Evolutionary conservation across 2,329 filamentous ascomycete genomes (phyloP).

Genomic region (Scedosporium aurantiacum): DNA sequence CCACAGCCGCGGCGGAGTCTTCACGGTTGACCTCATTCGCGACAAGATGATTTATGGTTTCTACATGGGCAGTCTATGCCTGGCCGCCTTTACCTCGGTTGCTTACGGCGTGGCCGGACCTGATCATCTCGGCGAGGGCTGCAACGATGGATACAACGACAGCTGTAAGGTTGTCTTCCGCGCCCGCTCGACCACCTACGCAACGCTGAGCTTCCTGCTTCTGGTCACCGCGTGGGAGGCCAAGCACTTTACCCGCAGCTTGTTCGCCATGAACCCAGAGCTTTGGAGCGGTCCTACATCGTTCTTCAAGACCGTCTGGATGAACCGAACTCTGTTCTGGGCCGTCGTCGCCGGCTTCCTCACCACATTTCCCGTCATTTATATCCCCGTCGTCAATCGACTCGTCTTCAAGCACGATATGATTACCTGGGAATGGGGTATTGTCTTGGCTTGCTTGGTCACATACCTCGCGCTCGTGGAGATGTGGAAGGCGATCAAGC

Average conservation of each 20-base stretch:
- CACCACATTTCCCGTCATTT: conserved; percentile 51
- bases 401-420: conserved; percentile 58
- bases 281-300: conserved; percentile 36
- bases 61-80: conserved; percentile 51
- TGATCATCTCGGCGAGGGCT: conserved; percentile 35
- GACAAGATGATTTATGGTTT: conserved; percentile 58
- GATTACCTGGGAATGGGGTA: conserved; percentile 62
- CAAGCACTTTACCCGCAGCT: conserved; percentile 56
- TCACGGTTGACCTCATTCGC: conserved; percentile 51
- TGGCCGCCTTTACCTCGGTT: conserved; percentile 49
- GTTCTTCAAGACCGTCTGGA: conserved; percentile 50
- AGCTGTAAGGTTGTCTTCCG: conserved; percentile 49
- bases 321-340: conserved; percentile 58
- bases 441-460: conserved; percentile 48
- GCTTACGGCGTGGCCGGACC: conserved; percentile 37
- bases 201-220: conserved; percentile 56
- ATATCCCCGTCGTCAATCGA: conserved; percentile 56
- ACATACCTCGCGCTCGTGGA: conserved; percentile 55
- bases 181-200: conserved; percentile 58
- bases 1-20: conserved; percentile 46
- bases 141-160: conserved; percentile 42
- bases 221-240: conserved; percentile 64
- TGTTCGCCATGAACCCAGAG: conserved; percentile 55
- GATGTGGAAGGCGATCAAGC: conserved; percentile 58
- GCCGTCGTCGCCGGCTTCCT: conserved; percentile 50